Evolutionary conservation across 2,329 filamentous ascomycete genomes (phyloP).

Genomic region (Arthrobotrys entomopaga): DNA sequence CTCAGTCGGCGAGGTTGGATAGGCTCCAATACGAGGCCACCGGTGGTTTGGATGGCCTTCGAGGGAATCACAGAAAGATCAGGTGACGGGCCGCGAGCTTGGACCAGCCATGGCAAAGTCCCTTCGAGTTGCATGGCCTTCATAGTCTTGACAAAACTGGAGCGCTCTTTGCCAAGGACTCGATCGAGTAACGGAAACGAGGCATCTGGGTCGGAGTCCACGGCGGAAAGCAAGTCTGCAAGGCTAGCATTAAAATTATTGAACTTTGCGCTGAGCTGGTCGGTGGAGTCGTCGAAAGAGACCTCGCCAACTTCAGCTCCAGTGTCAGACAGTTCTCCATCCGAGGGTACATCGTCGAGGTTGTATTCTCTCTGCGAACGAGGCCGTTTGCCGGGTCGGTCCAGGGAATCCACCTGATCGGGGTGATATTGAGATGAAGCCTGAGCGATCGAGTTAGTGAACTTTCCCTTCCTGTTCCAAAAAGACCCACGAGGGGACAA

Average conservation of each 20-base stretch:
- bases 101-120: constrained; percentile 56
- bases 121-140: constrained; percentile 66
- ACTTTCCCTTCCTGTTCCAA: not conserved
- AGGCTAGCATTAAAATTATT: constrained; percentile 56
- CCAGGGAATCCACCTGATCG: constrained; percentile 16
- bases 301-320: constrained; percentile 52
- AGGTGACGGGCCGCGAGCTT: constrained; percentile 11
- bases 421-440: not conserved
- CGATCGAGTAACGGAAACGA: constrained; percentile 46
- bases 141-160: constrained; percentile 61
- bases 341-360: constrained; percentile 31
- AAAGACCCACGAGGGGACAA: not conserved
- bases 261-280: constrained; percentile 52
- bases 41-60: constrained; percentile 41
- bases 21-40: constrained; percentile 30
- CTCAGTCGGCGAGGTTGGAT: constrained; percentile 20
- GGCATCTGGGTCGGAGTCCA: constrained; percentile 19
- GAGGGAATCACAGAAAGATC: constrained; percentile 12
- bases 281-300: constrained; percentile 22
- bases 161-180: constrained; percentile 55
- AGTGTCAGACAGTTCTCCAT: constrained; percentile 52
- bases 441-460: no score
- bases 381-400: constrained; percentile 51
- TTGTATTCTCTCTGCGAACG: constrained; percentile 26
- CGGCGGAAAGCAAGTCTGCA: constrained; percentile 53